Conservation (phyloP, 2,329 filamentous ascomycete genomes). For the Scedosporium apiospermum region DNA sequence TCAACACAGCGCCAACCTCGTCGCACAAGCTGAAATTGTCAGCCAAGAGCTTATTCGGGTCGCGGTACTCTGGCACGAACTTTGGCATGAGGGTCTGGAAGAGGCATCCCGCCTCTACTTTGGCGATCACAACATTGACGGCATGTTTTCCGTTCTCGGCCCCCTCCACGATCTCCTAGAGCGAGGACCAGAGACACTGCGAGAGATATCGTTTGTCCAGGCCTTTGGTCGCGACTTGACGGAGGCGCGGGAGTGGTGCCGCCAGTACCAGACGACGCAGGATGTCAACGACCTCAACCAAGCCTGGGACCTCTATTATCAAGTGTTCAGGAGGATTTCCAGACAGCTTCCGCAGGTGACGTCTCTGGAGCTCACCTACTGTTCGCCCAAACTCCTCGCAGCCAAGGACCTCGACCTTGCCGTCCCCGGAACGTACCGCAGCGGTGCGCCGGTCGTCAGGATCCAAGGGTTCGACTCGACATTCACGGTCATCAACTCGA, state of each 20-base stretch:
- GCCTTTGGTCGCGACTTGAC: slow-evolving; percentile 92
- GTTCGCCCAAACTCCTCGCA: slow-evolving; percentile 84
- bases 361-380: slow-evolving; percentile 88
- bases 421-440: slow-evolving; percentile 90
- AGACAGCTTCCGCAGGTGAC: slow-evolving; percentile 89
- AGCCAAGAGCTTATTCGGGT: slow-evolving; percentile 96
- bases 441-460: slow-evolving; percentile 64
- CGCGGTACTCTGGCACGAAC: slow-evolving; percentile 95
- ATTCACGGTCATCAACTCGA: slow-evolving; percentile 88
- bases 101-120: slow-evolving; percentile 96
- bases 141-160: slow-evolving; percentile 87
- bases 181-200: slow-evolving; percentile 80
- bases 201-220: slow-evolving; percentile 95
- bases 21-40: slow-evolving; percentile 90
- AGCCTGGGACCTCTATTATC: slow-evolving; percentile 98
- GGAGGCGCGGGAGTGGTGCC: slow-evolving; percentile 93
- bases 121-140: slow-evolving; percentile 92
- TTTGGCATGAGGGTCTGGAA: slow-evolving; percentile 96
- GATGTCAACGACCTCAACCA: slow-evolving; percentile 94
- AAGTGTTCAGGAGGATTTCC: slow-evolving; percentile 92
- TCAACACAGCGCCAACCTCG: slow-evolving; percentile 82
- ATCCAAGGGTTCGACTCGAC: slow-evolving; percentile 88
- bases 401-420: slow-evolving; percentile 82
- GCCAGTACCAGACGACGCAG: slow-evolving; percentile 77
- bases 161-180: slow-evolving; percentile 89